Conservation (phyloP, 139 green algal species). For the Chloropicon primus region DNA sequence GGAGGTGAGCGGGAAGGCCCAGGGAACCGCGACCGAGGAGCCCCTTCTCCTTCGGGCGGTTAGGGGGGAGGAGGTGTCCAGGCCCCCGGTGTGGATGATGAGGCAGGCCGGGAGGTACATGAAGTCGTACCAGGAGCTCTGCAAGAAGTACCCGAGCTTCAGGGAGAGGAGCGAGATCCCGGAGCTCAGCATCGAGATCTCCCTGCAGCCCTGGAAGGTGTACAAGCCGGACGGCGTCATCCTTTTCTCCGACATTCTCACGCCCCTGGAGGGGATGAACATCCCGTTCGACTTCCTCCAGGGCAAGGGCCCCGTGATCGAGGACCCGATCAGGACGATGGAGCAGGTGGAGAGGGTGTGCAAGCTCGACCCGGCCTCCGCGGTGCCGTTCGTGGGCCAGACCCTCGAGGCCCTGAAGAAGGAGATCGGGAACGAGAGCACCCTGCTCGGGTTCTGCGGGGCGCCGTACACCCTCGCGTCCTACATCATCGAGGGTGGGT, state of each 20-base stretch:
- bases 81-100: conserved; percentile 96
- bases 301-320: conserved; percentile 74
- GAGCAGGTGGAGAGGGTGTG: conserved; percentile 25
- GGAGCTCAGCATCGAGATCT: conserved; percentile 73
- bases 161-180: conserved; percentile 76
- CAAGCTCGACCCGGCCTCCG: conserved; percentile 47
- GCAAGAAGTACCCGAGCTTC: conserved; percentile 83
- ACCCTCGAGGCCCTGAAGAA: conserved; percentile 53
- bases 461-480: conserved; percentile 85
- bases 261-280: conserved; percentile 85
- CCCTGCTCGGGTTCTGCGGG: conserved; percentile 84
- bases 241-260: conserved; percentile 93
- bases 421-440: conserved; percentile 40
- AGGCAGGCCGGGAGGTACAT: conserved; percentile 89
- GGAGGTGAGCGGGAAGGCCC: not conserved
- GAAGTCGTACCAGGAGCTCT: conserved; percentile 91
- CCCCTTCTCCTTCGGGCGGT: conserved; percentile 71
- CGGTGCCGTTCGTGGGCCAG: conserved; percentile 69
- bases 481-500: conserved; percentile 86
- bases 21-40: not conserved
- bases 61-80: conserved; percentile 59
- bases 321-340: conserved; percentile 77
- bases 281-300: conserved; percentile 82
- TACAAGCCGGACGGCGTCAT: conserved; percentile 91
- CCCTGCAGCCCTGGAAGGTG: conserved; percentile 78